phyloP scores from a whole-genome alignment of 805 yeast species.

The Kurtzmaniella fragi region DNA sequence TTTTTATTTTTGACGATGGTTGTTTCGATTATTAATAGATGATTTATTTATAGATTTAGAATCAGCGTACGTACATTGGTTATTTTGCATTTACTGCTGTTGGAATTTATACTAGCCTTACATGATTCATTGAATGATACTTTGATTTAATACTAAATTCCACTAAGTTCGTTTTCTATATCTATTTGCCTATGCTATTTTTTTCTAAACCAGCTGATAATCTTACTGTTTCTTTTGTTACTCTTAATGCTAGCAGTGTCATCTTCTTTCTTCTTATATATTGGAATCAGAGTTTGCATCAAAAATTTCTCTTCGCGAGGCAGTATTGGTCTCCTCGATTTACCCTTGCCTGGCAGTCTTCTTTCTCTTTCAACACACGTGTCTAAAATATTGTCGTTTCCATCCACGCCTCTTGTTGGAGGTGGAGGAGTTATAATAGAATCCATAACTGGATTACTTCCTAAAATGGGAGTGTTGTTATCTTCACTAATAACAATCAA shows the following conservation, averaged over 20 bases:
- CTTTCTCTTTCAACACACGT: not conserved
- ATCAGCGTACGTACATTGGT: too few relatives aligned
- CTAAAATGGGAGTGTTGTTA: slow-evolving; percentile 6
- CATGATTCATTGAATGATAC: too few relatives aligned
- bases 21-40: too few relatives aligned
- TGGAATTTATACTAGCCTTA: too few relatives aligned
- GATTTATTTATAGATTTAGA: too few relatives aligned
- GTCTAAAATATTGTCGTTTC: too few relatives aligned
- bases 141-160: too few relatives aligned
- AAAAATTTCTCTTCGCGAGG: slow-evolving; percentile 21
- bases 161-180: not conserved
- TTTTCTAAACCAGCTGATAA: slow-evolving; percentile 21
- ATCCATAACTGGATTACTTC: slow-evolving; percentile 1
- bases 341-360: slow-evolving; percentile 5
- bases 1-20: too few relatives aligned
- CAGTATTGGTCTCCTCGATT: slow-evolving; percentile 14
- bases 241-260: slow-evolving; percentile 8
- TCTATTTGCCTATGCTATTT: slow-evolving; percentile 3
- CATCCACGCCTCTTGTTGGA: not conserved
- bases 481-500: slow-evolving; percentile 14
- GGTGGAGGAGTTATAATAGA: slow-evolving; percentile 1
- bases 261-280: slow-evolving; percentile 1
- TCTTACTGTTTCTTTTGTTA: slow-evolving; percentile 11
- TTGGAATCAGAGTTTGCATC: slow-evolving; percentile 20
- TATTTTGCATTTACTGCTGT: too few relatives aligned